A percentile compares a stretch with the other conserved stretches of the same genome.
Evolutionary conservation across 2,329 filamentous ascomycete genomes (phyloP).

Genomic region (Fusarium odoratissimum): DNA sequence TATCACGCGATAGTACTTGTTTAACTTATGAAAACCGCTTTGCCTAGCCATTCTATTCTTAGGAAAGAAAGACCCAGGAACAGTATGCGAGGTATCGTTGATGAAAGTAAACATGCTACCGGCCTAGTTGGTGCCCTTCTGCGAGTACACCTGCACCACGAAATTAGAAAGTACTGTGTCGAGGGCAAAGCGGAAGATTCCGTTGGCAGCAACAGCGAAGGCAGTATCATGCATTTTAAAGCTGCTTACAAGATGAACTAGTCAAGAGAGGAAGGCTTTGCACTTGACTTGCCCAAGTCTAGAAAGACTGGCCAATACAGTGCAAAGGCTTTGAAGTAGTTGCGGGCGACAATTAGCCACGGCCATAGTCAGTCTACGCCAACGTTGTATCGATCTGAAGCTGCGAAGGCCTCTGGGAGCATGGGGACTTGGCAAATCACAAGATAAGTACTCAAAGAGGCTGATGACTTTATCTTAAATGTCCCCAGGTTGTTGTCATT

Average conservation of each 20-base stretch:
- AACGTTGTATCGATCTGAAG: background rate
- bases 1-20: background rate
- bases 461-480: too few relatives aligned
- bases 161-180: conserved; percentile 10
- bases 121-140: conserved; percentile 1
- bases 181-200: conserved; percentile 1
- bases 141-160: background rate
- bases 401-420: background rate
- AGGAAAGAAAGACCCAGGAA: conserved; percentile 2
- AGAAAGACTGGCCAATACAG: background rate
- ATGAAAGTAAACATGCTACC: background rate
- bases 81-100: background rate
- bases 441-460: too few relatives aligned
- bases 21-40: background rate
- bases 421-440: background rate
- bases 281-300: accelerated
- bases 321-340: too few relatives aligned
- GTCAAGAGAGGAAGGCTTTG: background rate
- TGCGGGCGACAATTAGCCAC: background rate
- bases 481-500: too few relatives aligned
- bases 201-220: conserved; percentile 1
- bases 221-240: background rate
- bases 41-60: background rate
- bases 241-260: background rate
- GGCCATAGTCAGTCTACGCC: background rate